Percentiles rank a stretch among this genome's conserved stretches.
Evolutionary conservation across 208 protist species (phyloP).

Genomic region (Trypanosoma platydactyli): DNA sequence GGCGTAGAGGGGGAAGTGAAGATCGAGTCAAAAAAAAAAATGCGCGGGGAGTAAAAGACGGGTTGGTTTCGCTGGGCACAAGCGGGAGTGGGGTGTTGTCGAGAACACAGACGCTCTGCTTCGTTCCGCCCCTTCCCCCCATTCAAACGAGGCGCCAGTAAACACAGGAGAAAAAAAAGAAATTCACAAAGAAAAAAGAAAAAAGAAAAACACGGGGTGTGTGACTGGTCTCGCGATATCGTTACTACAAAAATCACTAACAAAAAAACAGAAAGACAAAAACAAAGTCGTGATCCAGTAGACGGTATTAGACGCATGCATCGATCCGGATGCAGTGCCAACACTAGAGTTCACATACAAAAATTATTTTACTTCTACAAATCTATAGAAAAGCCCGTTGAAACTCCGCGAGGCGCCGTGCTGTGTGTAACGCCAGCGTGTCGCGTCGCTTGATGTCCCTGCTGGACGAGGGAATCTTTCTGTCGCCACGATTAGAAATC

Average conservation of each 20-base stretch:
- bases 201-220: background rate
- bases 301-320: background rate
- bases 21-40: no score
- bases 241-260: background rate
- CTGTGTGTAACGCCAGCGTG: slow-evolving; percentile 23
- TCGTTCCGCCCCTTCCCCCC: no score
- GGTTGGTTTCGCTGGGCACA: no score
- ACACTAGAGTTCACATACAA: background rate
- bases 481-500: background rate
- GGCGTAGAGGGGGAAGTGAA: no score
- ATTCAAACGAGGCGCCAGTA: no score
- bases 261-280: background rate
- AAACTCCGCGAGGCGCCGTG: slow-evolving; percentile 28
- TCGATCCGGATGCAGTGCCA: background rate
- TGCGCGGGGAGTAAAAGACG: no score
- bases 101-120: no score
- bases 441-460: slow-evolving; percentile 24
- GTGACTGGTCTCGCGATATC: background rate
- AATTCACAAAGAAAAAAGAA: background rate
- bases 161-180: no score
- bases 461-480: slow-evolving; percentile 11
- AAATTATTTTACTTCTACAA: background rate
- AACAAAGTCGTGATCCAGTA: background rate
- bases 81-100: no score
- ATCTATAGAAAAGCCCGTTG: slow-evolving; percentile 32